These are phyloP conservation scores for Sporisorium exsertum DNA, from an alignment of 1,284 basidiomycete species.

Conservation along the genomic window DNA sequence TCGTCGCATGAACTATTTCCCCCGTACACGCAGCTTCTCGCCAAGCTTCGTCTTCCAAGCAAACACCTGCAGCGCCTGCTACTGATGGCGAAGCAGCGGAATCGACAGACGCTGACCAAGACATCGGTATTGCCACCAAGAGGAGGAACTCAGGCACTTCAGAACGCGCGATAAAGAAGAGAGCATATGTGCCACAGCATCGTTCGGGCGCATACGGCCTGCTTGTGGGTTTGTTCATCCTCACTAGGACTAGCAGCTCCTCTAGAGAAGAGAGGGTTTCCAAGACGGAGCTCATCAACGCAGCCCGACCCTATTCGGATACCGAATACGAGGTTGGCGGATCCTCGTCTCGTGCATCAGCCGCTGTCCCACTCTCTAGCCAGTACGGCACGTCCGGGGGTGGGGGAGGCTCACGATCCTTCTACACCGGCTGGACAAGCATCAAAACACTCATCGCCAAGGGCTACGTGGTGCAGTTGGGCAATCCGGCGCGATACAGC, in stretches of 20 bases:
- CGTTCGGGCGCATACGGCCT: slow-evolving; percentile 67
- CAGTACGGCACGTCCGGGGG: slow-evolving; percentile 22
- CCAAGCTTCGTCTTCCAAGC: slow-evolving; percentile 18
- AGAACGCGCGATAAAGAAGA: slow-evolving; percentile 43
- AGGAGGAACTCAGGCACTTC: slow-evolving; percentile 20
- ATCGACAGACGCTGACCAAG: neutral
- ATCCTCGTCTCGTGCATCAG: slow-evolving; percentile 35
- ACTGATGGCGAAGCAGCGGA: neutral
- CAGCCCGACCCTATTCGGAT: slow-evolving; percentile 61
- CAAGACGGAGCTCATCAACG: slow-evolving; percentile 63
- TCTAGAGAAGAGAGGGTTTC: slow-evolving; percentile 26
- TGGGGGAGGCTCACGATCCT: slow-evolving; percentile 30
- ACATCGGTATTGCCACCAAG: slow-evolving; percentile 1
- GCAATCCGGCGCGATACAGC: slow-evolving; percentile 64
- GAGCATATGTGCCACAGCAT: slow-evolving; percentile 60
- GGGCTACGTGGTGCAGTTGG: slow-evolving; percentile 62
- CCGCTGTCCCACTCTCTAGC: slow-evolving; percentile 32
- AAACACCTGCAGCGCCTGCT: neutral
- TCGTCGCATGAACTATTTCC: neutral
- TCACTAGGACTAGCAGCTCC: slow-evolving; percentile 23
- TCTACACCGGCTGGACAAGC: slow-evolving; percentile 66
- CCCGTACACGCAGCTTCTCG: slow-evolving; percentile 2
- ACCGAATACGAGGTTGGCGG: slow-evolving; percentile 56
- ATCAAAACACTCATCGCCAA: slow-evolving; percentile 68
- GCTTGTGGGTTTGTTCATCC: slow-evolving; percentile 58